These are phyloP conservation scores for Luzula sylvatica DNA, from an alignment of 176 grass and related monocot genomes.

Conservation along the genomic window DNA sequence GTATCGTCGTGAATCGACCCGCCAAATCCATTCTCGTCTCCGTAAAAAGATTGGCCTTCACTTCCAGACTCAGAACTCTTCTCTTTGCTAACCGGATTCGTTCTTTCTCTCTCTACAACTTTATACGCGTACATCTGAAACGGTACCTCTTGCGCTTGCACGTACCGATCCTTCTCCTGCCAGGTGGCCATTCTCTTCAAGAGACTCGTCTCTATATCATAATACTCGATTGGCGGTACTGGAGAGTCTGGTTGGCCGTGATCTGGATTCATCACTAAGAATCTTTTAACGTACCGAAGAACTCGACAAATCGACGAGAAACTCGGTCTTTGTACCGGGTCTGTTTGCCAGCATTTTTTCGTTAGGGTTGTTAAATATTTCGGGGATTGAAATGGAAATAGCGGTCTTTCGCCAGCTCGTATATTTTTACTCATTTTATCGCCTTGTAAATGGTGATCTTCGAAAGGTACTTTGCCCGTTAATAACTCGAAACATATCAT, in stretches of 20 bases:
- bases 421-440: slow-evolving; percentile 97
- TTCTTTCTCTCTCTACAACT: slow-evolving; percentile 64
- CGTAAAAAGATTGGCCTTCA: slow-evolving; percentile 40
- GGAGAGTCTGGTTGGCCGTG: slow-evolving; percentile 40
- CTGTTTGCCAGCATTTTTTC: slow-evolving; percentile 72
- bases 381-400: slow-evolving; percentile 81
- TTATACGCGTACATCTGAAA: slow-evolving; percentile 90
- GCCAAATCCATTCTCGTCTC: slow-evolving; percentile 52
- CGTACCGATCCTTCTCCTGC: slow-evolving; percentile 19
- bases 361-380: slow-evolving; percentile 69
- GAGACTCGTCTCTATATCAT: slow-evolving; percentile 57
- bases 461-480: slow-evolving; percentile 86
- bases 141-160: slow-evolving; percentile 43
- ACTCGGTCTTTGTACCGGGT: slow-evolving; percentile 57
- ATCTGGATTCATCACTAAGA: slow-evolving; percentile 70
- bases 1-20: slow-evolving; percentile 22
- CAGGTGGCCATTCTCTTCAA: slow-evolving; percentile 36
- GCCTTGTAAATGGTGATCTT: slow-evolving; percentile 88
- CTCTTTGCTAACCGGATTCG: slow-evolving; percentile 22
- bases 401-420: slow-evolving; percentile 58
- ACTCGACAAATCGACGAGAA: slow-evolving; percentile 76
- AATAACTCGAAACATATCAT: slow-evolving; percentile 97
- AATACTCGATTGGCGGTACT: slow-evolving; percentile 42
- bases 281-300: slow-evolving; percentile 73
- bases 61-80: slow-evolving; percentile 49